Evolutionary conservation across 345 rosid species (phyloP).

Genomic region (Viola odorata): DNA sequence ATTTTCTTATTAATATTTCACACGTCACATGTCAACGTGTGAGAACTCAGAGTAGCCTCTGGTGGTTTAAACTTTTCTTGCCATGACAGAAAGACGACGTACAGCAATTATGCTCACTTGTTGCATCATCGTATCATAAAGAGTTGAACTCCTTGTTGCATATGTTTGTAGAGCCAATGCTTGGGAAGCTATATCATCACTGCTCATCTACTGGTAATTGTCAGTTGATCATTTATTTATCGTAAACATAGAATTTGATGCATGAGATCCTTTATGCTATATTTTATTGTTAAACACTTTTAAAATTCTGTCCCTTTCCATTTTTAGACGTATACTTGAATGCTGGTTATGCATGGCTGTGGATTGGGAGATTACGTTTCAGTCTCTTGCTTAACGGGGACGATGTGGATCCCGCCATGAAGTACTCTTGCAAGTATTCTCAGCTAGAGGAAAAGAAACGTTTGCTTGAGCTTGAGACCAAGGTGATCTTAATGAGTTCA

Average conservation of each 20-base stretch:
- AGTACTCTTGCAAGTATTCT: constrained; percentile 55
- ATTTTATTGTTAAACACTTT: background rate
- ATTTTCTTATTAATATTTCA: too few species aligned
- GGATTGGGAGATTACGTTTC: constrained; percentile 70
- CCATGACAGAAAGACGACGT: constrained; percentile 41
- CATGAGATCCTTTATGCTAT: background rate
- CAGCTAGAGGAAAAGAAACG: constrained; percentile 50
- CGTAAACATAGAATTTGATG: background rate
- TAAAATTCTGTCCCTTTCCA: background rate
- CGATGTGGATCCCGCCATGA: constrained; percentile 75
- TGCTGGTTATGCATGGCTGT: constrained; percentile 67
- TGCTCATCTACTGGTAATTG: constrained; percentile 42
- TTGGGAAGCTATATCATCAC: constrained; percentile 46
- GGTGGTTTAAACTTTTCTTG: background rate
- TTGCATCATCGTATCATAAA: constrained; percentile 58
- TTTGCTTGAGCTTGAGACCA: constrained; percentile 58
- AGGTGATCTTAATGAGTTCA: constrained; percentile 36
- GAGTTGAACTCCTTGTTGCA: constrained; percentile 42
- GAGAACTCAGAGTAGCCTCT: too few species aligned
- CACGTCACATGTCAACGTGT: too few species aligned
- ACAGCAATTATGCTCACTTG: constrained; percentile 39
- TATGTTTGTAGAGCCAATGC: constrained; percentile 48
- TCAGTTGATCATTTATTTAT: constrained; percentile 8
- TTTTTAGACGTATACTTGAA: constrained; percentile 40
- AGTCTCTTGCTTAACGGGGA: constrained; percentile 57